These are phyloP conservation scores for Aureobasidium zeae DNA, from an alignment of 2,329 filamentous ascomycete species.

Conservation along the genomic window DNA sequence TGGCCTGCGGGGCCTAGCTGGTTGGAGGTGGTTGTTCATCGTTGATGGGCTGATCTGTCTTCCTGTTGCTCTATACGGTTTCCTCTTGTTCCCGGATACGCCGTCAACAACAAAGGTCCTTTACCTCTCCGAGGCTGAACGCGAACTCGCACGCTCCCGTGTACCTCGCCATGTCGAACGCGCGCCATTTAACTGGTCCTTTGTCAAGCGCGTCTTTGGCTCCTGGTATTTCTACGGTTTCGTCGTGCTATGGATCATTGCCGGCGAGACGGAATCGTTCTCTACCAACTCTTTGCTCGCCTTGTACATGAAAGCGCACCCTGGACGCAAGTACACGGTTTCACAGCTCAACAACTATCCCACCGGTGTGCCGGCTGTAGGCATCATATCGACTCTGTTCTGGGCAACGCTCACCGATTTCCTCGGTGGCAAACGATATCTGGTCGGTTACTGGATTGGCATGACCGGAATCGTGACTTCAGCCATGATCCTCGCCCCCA, in stretches of 20 bases:
- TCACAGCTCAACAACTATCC: conserved; percentile 47
- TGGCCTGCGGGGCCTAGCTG: conserved; percentile 38
- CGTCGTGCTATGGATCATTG: conserved; percentile 58
- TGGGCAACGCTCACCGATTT: conserved; percentile 62
- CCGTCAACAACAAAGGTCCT: conserved; percentile 38
- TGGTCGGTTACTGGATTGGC: conserved; percentile 59
- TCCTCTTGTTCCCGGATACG: conserved; percentile 44
- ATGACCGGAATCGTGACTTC: conserved; percentile 55
- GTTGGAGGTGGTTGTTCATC: conserved; percentile 51
- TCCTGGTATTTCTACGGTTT: conserved; percentile 61
- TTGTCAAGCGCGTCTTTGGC: conserved; percentile 47
- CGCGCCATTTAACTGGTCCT: conserved; percentile 40
- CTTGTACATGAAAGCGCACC: conserved; percentile 42
- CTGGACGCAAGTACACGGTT: conserved; percentile 36
- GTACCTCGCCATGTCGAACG: conserved; percentile 35
- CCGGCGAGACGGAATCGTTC: conserved; percentile 63
- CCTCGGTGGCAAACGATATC: conserved; percentile 52
- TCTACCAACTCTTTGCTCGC: conserved; percentile 52
- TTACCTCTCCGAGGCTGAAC: conserved; percentile 35
- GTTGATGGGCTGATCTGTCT: conserved; percentile 48
- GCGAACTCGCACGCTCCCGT: conserved; percentile 36
- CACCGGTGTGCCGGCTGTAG: conserved; percentile 44
- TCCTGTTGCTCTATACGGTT: conserved; percentile 43
- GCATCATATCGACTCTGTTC: conserved; percentile 51
- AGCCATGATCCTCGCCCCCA: conserved; percentile 51